A percentile compares a stretch with the other conserved stretches of the same genome.
Conservation (phyloP, 371 early-diverging fungal genomes). For the Mucor lusitanicus region DNA sequence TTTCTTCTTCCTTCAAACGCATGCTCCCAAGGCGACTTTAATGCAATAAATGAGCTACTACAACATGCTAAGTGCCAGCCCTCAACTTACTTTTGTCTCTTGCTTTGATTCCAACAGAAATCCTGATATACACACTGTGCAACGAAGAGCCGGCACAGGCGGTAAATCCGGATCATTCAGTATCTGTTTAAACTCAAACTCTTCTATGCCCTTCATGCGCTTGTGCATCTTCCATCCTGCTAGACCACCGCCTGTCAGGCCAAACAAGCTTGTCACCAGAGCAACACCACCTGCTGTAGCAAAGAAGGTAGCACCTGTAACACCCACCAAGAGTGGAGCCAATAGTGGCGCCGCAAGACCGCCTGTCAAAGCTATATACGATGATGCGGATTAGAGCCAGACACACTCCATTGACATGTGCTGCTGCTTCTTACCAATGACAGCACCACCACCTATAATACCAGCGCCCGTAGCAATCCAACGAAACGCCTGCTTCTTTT, state of each 20-base stretch:
- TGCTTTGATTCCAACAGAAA: slow-evolving; percentile 51
- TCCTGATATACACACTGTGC: slow-evolving; percentile 67
- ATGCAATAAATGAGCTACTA: neutral
- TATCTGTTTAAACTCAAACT: slow-evolving; percentile 61
- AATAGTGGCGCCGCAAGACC: slow-evolving; percentile 70
- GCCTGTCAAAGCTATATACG: slow-evolving; percentile 57
- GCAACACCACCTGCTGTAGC: slow-evolving; percentile 66
- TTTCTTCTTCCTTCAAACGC: slow-evolving; percentile 39
- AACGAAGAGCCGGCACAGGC: slow-evolving; percentile 61
- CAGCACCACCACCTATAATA: slow-evolving; percentile 62
- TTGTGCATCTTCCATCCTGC: slow-evolving; percentile 64
- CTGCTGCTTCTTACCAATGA: slow-evolving; percentile 61
- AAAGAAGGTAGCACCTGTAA: slow-evolving; percentile 62
- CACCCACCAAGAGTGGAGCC: slow-evolving; percentile 57
- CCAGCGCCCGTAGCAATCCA: slow-evolving; percentile 67
- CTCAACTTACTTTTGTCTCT: slow-evolving; percentile 34
- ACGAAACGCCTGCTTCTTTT: slow-evolving; percentile 50
- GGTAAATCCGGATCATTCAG: slow-evolving; percentile 55
- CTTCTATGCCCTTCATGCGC: slow-evolving; percentile 53
- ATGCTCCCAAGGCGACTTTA: slow-evolving; percentile 58
- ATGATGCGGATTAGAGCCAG: neutral
- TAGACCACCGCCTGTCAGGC: slow-evolving; percentile 63
- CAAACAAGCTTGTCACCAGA: slow-evolving; percentile 66
- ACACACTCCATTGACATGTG: neutral
- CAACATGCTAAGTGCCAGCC: too few relatives aligned